A percentile compares a stretch with the other conserved stretches of the same genome.
Conservation (phyloP, 73 alveolate genomes). For the Paramecium sonneborni region DNA sequence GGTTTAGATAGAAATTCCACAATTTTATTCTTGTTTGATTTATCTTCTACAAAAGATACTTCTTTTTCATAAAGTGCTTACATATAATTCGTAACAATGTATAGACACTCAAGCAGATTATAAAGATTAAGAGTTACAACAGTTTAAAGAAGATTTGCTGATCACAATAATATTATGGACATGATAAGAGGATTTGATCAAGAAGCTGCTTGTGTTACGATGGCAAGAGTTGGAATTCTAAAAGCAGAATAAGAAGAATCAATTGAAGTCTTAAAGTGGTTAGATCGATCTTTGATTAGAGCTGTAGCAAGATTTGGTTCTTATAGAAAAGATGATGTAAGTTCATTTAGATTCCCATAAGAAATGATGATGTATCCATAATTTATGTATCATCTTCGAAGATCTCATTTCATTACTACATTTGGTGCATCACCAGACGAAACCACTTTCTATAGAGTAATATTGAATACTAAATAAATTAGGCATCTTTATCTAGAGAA, state of each 20-base stretch:
- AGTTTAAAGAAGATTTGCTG: conserved; percentile 76
- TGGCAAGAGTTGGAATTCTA: conserved; percentile 90
- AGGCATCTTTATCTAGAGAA: conserved; percentile 90
- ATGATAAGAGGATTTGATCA: conserved; percentile 91
- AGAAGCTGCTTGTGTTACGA: conserved; percentile 94
- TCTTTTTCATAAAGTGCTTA: conserved; percentile 70
- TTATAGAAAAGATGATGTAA: conserved; percentile 90
- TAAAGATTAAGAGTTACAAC: conserved; percentile 98
- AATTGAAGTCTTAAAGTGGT: conserved; percentile 92
- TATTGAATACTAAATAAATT: conserved; percentile 50
- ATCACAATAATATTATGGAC: conserved; percentile 73
- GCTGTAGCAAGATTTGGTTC: conserved; percentile 94
- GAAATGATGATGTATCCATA: conserved; percentile 92
- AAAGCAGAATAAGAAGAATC: conserved; percentile 88
- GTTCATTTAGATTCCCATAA: conserved; percentile 85
- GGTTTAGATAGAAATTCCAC: conserved; percentile 96
- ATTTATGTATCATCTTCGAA: conserved; percentile 96
- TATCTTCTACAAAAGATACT: conserved; percentile 71
- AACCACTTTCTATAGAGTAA: conserved; percentile 86
- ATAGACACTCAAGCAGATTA: conserved; percentile 96
- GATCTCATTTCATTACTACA: conserved; percentile 94
- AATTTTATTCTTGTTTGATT: conserved; percentile 95
- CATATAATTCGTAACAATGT: conserved; percentile 91
- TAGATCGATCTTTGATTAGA: conserved; percentile 94
- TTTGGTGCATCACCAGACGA: conserved; percentile 98